Conservation (phyloP, 2,329 filamentous ascomycete species). For the Venturia pyrina region DNA sequence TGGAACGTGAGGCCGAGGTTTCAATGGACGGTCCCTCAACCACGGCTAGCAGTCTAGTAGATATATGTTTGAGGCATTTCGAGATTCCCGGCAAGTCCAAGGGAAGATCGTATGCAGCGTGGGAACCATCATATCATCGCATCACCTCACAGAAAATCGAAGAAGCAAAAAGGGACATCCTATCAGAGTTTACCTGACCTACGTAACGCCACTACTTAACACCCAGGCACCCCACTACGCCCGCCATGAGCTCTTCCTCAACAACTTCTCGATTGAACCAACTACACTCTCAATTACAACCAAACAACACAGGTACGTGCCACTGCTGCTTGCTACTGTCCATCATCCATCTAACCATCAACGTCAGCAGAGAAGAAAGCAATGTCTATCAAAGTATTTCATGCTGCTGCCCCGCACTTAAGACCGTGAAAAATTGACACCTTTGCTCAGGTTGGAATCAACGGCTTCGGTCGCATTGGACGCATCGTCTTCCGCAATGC, state of each 20-base stretch:
- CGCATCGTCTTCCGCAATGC: conserved; percentile 99
- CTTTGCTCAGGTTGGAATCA: conserved; percentile 74
- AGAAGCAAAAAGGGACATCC: neutral
- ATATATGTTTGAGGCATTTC: neutral
- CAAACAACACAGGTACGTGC: neutral
- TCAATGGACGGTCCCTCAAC: neutral
- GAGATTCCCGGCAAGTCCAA: neutral
- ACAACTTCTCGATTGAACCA: neutral
- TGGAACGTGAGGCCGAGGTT: neutral
- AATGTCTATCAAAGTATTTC: conserved; percentile 5
- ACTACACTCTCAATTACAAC: neutral
- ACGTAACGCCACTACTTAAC: neutral
- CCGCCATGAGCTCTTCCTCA: conserved; percentile 4
- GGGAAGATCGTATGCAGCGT: neutral
- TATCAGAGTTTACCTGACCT: neutral
- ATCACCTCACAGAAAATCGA: neutral
- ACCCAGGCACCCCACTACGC: neutral
- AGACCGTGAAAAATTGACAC: neutral
- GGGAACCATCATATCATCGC: neutral
- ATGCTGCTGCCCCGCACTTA: neutral
- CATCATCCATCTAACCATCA: neutral
- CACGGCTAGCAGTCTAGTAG: neutral
- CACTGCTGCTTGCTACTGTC: neutral
- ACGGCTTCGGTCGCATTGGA: conserved; percentile 99
- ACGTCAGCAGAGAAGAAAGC: neutral